Base-by-base conservation (phyloP, 176 grass and related monocot species). In the Zoysia pacifica region DNA sequence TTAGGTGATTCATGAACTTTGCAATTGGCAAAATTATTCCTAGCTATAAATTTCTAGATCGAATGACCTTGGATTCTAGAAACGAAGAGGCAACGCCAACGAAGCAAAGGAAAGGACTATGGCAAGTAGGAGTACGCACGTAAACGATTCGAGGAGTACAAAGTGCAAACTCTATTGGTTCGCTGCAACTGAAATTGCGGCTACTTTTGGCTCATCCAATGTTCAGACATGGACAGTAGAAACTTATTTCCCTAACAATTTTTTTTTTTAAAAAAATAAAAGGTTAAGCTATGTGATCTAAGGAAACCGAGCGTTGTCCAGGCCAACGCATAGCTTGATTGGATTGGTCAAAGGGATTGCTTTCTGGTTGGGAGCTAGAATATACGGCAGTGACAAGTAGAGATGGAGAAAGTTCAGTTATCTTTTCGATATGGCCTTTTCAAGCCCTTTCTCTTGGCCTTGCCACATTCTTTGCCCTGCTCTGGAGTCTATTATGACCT, bases 341-440 rank as follows among this genome's bases (percentile, higher is more conserved):
- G 78, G 66, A 81, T 81, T 85, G 66, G 77, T 81, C 87, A 85
- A 85, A 77, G 43, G 66, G 43, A 77, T 89, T 89, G 77, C 87
- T 85, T 28, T 89, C 72, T 64, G 35, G 10, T 36, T 58, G 48
- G 73, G 77, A 89, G 72, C 28, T 71, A 81, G 78, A 70, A 81
- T 81, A 77, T 81, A 71, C 36, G 65, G 19, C 71, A 63, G n/a
- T 4, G 41, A 89, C 10, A 68, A 67, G 37, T 11, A 42, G 38
- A 44, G 16, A 64, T 56, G 64, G 77, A 89, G 82, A 89, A 89
- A 89, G 87, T 49, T 85, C 71, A 76, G 81, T 85, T 52, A 72
- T 81, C 72, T 85, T 89, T 89, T 81, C 72, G 59, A 49, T 7
- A 14, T 55, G 36, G 18, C 81, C 71, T 85, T 80, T 64, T 67